Evolutionary conservation across 1,284 basidiomycete species (phyloP).

Genomic region (Rhodotorula sp.): DNA sequence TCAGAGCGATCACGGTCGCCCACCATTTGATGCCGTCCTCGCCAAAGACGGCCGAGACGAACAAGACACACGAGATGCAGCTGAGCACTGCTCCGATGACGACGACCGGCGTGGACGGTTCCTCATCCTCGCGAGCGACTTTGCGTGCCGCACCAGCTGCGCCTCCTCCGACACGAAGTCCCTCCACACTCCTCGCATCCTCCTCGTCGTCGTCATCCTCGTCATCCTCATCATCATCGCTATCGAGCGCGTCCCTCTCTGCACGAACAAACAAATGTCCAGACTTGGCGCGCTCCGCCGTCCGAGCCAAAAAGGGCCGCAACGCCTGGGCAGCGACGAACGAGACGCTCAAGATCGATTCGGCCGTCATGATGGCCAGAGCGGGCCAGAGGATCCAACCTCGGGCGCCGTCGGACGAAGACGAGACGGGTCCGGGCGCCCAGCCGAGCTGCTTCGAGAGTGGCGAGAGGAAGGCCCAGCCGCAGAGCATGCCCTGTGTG

Average conservation of each 20-base stretch:
- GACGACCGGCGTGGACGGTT: conserved; percentile 79
- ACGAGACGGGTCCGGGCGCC: conserved; percentile 84
- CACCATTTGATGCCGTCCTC: conserved; percentile 86
- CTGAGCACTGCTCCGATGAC: conserved; percentile 66
- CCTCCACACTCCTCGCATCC: conserved; percentile 31
- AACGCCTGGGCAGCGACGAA: conserved; percentile 59
- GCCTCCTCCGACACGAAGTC: conserved; percentile 39
- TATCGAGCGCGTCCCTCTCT: conserved; percentile 40
- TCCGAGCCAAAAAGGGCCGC: conserved; percentile 14
- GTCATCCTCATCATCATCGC: conserved; percentile 41
- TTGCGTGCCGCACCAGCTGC: conserved; percentile 21
- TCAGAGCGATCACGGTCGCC: conserved; percentile 82
- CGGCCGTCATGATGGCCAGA: conserved; percentile 87
- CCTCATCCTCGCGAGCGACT: conserved; percentile 53
- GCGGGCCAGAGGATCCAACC: conserved; percentile 76
- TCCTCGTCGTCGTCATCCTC: conserved; percentile 44
- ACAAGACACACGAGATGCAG: conserved; percentile 65
- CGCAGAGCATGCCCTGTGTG: conserved; percentile 83
- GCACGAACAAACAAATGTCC: conserved; percentile 20
- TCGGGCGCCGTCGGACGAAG: conserved; percentile 76
- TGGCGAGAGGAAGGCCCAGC: conserved; percentile 89
- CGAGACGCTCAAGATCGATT: conserved; percentile 81
- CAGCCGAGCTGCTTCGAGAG: conserved; percentile 76
- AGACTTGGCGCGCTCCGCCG: conserved; percentile 8
- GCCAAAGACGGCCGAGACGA: conserved; percentile 86